Conservation (phyloP, 176 grass and related monocot genomes). For the Secale cereale region DNA sequence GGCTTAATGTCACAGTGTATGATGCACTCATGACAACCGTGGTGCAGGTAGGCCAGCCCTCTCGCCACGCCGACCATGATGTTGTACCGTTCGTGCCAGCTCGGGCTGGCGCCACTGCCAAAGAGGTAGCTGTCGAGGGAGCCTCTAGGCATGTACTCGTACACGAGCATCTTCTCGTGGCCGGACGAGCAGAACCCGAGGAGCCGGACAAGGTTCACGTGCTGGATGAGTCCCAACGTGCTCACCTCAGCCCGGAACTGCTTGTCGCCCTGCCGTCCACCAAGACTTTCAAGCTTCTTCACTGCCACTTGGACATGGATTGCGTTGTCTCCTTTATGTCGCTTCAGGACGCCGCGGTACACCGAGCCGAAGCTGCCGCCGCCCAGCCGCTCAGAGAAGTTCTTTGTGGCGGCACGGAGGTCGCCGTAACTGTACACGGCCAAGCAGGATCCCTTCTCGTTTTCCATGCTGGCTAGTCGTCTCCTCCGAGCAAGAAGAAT, state of each 20-base stretch:
- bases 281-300: no score
- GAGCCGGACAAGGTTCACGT: conserved; percentile 28
- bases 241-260: conserved; percentile 11
- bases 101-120: background rate
- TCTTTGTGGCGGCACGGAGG: conserved; percentile 26
- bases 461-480: no score
- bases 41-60: conserved; percentile 11
- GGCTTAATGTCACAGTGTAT: no score
- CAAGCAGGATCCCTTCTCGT: background rate
- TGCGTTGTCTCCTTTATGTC: no score
- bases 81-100: background rate
- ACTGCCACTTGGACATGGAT: no score
- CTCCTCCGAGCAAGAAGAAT: background rate
- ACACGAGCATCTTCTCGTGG: conserved; percentile 19
- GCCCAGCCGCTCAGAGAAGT: no score
- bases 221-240: conserved; percentile 8
- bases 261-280: no score
- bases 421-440: conserved; percentile 10
- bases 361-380: no score
- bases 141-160: conserved; percentile 40
- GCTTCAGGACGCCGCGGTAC: no score
- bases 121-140: background rate
- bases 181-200: conserved; percentile 1
- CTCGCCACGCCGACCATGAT: conserved; percentile 16
- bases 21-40: conserved; percentile 6